Base-by-base conservation (phyloP, 805 yeast genomes). In the Novakomyces olei region DNA sequence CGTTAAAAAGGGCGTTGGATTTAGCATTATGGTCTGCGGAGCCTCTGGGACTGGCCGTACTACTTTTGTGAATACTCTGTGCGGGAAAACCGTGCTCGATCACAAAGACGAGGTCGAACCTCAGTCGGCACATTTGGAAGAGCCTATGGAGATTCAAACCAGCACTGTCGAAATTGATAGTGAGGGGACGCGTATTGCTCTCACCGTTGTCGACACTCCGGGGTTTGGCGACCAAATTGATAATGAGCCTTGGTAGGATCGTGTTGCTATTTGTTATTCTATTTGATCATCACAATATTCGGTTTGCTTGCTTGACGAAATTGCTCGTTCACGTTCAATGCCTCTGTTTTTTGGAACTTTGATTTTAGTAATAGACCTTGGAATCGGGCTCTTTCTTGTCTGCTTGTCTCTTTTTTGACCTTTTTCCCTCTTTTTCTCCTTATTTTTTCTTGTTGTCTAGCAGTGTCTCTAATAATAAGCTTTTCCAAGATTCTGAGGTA, bases 211-310 rank as follows among this genome's bases (percentile, higher is more conserved):
- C 31, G 72, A 72, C 45, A 63, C 85, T 4, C 76, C 79, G 15
- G 88, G 85, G 1, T 69, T 74, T 45, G 88, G 85, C 27, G 83
- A 74, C 44, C 71, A 67, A 46, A 59, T 76, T 41, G 70, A 77
- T 52, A 74, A 73, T 50, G 63, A 62, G 32, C 40, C 53, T 22
- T 61, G 69, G 45, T 61, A 55, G 36, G 46, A 41, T 14, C 61
- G 16, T 3, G 12, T 7, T 15, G 17, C 2, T 12, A 8, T 4
- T 16, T 16, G 15, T 12, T 15, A 18, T n/a, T n/a, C n/a, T n/a
- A n/a, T n/a, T n/a, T n/a, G n/a, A n/a, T n/a, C n/a, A n/a, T n/a
- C n/a, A n/a, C n/a, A n/a, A n/a, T n/a, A n/a, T n/a, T n/a, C n/a
- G n/a, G n/a, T n/a, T n/a, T n/a, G n/a, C n/a, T n/a, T n/a, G n/a